Percentiles rank a stretch among this genome's conserved stretches.
phyloP scores from a whole-genome alignment of 2,329 filamentous ascomycete genomes.

The Hymenoscyphus occultus region DNA sequence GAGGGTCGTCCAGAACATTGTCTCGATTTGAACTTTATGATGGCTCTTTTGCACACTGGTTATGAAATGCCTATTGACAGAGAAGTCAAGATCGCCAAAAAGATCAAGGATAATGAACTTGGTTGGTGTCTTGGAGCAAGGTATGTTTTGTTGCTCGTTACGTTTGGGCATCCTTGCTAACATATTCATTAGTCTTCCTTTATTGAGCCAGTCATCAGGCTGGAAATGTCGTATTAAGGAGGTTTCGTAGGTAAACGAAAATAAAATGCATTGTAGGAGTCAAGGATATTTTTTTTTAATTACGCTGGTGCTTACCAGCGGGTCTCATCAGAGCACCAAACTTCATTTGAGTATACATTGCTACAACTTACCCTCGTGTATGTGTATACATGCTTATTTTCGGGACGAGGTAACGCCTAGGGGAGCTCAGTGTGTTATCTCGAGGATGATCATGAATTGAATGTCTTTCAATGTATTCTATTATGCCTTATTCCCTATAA shows the following conservation, averaged over 20 bases:
- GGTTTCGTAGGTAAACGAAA: constrained; percentile 51
- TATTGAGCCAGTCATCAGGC: constrained; percentile 76
- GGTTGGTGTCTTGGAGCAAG: constrained; percentile 98
- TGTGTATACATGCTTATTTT: not conserved
- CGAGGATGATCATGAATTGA: not conserved
- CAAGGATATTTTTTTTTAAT: constrained; percentile 16
- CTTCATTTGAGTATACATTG: not conserved
- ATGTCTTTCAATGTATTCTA: constrained; percentile 5
- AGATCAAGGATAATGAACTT: constrained; percentile 94
- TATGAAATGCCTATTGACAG: constrained; percentile 98
- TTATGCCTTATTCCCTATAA: not conserved
- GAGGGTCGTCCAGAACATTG: constrained; percentile 83
- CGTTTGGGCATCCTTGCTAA: constrained; percentile 37
- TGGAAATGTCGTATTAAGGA: constrained; percentile 87
- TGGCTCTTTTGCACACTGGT: constrained; percentile 86
- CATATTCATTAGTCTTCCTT: constrained; percentile 62
- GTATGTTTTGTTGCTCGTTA: constrained; percentile 49
- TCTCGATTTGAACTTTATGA: constrained; percentile 94
- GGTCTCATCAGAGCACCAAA: constrained; percentile 1
- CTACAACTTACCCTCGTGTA: not conserved
- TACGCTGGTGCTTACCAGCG: constrained; percentile 13
- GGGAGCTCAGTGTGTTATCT: constrained; percentile 1
- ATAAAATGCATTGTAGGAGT: constrained; percentile 30
- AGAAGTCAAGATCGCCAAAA: constrained; percentile 97
- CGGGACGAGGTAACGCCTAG: not conserved